phyloP scores from a whole-genome alignment of 2,329 filamentous ascomycete species.

The Arachnomyces sp. region DNA sequence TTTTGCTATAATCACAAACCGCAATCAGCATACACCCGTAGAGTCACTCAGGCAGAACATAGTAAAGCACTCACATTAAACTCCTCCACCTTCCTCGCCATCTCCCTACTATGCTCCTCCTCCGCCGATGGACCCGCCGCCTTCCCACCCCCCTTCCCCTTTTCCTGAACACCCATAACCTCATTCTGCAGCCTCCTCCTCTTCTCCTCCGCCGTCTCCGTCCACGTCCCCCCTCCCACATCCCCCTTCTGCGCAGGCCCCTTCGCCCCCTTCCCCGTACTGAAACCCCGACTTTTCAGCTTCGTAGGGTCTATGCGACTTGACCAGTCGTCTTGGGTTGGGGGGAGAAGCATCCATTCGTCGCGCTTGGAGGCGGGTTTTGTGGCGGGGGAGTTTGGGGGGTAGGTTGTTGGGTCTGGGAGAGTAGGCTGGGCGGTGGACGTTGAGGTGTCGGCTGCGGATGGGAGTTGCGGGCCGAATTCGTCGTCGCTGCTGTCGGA shows the following conservation, averaged over 20 bases:
- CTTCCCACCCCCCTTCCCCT: slow-evolving; percentile 8
- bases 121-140: slow-evolving; percentile 1
- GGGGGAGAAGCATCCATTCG: slow-evolving; percentile 72
- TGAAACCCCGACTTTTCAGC: slow-evolving; percentile 70
- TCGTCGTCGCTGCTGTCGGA: slow-evolving; percentile 33
- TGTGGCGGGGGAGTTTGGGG: slow-evolving; percentile 21
- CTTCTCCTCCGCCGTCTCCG: slow-evolving; percentile 82
- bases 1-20: slow-evolving; percentile 9
- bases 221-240: slow-evolving; percentile 59
- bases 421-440: not conserved
- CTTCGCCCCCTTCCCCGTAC: slow-evolving; percentile 54
- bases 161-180: slow-evolving; percentile 60
- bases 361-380: slow-evolving; percentile 55
- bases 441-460: slow-evolving; percentile 5
- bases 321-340: slow-evolving; percentile 43
- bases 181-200: slow-evolving; percentile 69
- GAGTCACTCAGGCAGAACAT: not conserved
- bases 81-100: slow-evolving; percentile 11
- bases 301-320: slow-evolving; percentile 71
- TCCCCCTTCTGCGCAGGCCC: slow-evolving; percentile 30
- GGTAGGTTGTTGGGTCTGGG: slow-evolving; percentile 2
- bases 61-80: slow-evolving; percentile 14
- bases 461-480: slow-evolving; percentile 25
- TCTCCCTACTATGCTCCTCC: slow-evolving; percentile 5
- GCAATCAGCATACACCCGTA: not conserved